Evolutionary conservation across 208 protist genomes (phyloP), one percentile per base, ranked within the genome.

Genomic region (Plasmodiophora brassicae): DNA sequence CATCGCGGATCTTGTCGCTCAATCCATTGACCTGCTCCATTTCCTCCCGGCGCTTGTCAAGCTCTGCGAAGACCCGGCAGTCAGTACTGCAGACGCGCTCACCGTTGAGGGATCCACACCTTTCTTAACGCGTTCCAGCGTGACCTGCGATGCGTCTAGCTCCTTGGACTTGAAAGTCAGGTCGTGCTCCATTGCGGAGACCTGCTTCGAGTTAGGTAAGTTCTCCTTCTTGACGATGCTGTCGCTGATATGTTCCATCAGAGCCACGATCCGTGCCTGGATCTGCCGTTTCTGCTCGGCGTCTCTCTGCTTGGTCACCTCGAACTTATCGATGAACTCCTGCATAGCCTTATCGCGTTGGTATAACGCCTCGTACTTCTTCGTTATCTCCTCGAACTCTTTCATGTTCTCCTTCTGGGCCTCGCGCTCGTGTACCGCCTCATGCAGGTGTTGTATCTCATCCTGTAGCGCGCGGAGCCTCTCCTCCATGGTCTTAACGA

Each of bases 301-400:
- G n/a, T 78, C 65, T 32, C 44, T 86, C 14, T 53, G 10, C 1
- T 28, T 5, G 28, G 84, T 86, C 14, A 8, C 20, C 50, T 86
- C 84, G n/a, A 71, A 86, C 25, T 57, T 54, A 36, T 86, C 84
- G n/a, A 86, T 86, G n/a, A 86, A 86, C 84, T 86, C 46, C n/a
- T 53, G 45, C 84, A 86, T 86, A 8, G 45, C 50, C 46, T 86
- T 86, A 57, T 86, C 84, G 1, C 84, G 5, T 57, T 86, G 46
- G n/a, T 71, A 86, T 5, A 86, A 44, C 5, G 50, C 45, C 50
- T 86, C 84, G n/a, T 86, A 86, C 50, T 86, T 86, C 50, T 57
- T 65, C 28, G 5, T 53, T n/a, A 71, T 57, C 10, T 86, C 50
- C 50, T 53, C 84, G 84, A 86, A 86, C 50, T 53, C 45, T 57